Percentiles rank a stretch among this genome's conserved stretches.
Conservation (phyloP, 352 stramenopile species). For the Globisporangium sylvaticum region DNA sequence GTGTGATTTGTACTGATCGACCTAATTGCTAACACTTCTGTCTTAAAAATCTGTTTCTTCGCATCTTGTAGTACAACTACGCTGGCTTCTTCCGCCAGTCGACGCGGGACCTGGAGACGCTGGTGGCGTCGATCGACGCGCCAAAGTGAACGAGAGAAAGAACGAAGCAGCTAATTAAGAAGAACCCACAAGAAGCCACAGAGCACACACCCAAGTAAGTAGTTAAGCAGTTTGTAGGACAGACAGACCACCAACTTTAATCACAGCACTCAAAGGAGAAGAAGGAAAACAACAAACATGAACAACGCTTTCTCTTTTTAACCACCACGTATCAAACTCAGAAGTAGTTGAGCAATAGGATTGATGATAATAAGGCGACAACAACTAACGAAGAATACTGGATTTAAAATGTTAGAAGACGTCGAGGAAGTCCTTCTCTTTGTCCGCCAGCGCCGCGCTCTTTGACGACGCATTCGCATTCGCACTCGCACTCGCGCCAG, state of each 20-base stretch:
- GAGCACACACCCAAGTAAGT: not conserved
- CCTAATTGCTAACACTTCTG: not conserved
- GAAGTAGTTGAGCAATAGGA: not conserved
- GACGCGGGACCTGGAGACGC: constrained; percentile 63
- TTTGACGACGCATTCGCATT: constrained; percentile 3
- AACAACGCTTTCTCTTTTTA: not conserved
- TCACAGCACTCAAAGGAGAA: not conserved
- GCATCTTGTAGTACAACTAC: constrained; percentile 69
- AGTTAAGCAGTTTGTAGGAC: constrained; percentile 6
- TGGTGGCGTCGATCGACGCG: constrained; percentile 52
- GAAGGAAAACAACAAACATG: not conserved
- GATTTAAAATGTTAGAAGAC: constrained; percentile 34
- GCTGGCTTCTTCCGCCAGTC: constrained; percentile 81
- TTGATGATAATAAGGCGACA: not conserved
- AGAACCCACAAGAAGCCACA: not conserved
- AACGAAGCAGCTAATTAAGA: not conserved
- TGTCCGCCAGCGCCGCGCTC: constrained; percentile 15
- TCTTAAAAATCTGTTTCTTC: not conserved
- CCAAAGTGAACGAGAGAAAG: constrained; percentile 20
- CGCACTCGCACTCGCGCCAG: constrained; percentile 13
- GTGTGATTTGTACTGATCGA: not conserved
- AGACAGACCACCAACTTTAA: not conserved
- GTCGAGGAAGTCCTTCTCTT: constrained; percentile 47
- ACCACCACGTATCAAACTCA: not conserved
- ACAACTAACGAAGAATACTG: not conserved